Evolutionary conservation across 2,329 filamentous ascomycete species (phyloP).

Genomic region (Claviceps spartinae): DNA sequence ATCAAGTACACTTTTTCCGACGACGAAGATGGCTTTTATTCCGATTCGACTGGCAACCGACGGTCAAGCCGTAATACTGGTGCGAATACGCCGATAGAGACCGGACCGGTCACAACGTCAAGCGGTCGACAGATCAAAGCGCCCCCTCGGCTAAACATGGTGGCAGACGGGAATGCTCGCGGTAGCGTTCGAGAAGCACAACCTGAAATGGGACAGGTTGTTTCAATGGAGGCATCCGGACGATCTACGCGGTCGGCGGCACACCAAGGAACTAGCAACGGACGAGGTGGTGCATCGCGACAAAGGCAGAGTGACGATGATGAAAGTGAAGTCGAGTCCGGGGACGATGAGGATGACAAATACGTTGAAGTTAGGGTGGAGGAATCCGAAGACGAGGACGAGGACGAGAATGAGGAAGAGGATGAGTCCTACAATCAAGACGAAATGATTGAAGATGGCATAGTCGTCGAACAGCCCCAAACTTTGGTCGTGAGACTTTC

Average conservation of each 20-base stretch:
- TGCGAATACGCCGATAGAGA: slow-evolving; percentile 57
- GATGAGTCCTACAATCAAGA: slow-evolving; percentile 40
- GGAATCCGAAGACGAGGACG: slow-evolving; percentile 40
- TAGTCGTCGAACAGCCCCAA: slow-evolving; percentile 32
- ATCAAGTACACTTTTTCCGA: slow-evolving; percentile 95
- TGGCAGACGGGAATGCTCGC: slow-evolving; percentile 35
- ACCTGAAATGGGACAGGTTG: slow-evolving; percentile 26
- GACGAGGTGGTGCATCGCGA: slow-evolving; percentile 22
- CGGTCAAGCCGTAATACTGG: slow-evolving; percentile 64
- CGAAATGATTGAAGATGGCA: slow-evolving; percentile 39
- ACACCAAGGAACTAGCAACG: slow-evolving; percentile 37
- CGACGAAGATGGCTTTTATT: slow-evolving; percentile 59
- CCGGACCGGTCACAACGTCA: slow-evolving; percentile 54
- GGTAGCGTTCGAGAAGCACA: slow-evolving; percentile 33
- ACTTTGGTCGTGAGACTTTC: slow-evolving; percentile 66
- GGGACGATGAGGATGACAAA: slow-evolving; percentile 59
- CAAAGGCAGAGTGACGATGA: slow-evolving; percentile 47
- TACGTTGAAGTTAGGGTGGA: slow-evolving; percentile 49
- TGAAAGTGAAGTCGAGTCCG: slow-evolving; percentile 61
- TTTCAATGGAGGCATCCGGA: slow-evolving; percentile 29
- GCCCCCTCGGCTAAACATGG: slow-evolving; percentile 51
- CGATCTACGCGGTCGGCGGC: slow-evolving; percentile 36
- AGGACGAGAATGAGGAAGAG: not conserved
- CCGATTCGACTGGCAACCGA: slow-evolving; percentile 47
- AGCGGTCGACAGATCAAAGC: slow-evolving; percentile 77